Evolutionary conservation across 805 yeast genomes (phyloP), one percentile per base, ranked within the genome.

Genomic region (Ogataea pilisensis): DNA sequence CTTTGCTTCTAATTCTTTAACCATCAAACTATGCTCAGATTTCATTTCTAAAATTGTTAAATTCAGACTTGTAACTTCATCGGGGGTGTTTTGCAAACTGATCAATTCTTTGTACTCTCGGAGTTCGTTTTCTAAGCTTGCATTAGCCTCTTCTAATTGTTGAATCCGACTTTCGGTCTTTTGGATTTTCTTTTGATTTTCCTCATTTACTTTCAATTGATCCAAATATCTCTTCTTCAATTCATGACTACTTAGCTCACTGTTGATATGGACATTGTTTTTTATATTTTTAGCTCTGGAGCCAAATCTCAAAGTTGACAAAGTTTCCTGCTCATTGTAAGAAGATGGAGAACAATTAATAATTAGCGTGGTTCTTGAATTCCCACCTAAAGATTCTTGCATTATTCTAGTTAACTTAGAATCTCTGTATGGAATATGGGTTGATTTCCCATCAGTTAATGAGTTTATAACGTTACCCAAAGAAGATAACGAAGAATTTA

Each of bases 381-480:
- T 86, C 1, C 95, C 95, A 5, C 95, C 93, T 18, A 87, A 63
- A 0, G 91, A 79, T 49, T 84, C 89, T 55, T 84, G 90, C 26
- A 87, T 61, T 12, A 88, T 78, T 45, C 91, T 69, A 0, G 95
- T 85, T 38, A 87, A 69, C 50, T 83, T 83, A 2, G 95, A 83
- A 51, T 85, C 91, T 42, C 90, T 68, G 49, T 84, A 86, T 0
- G 93, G 89, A 8, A 82, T 65, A 52, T 84, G 87, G 3, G 75
- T 68, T 2, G 80, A 68, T 46, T 72, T 75, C 1, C 80, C 76
- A 49, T 84, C 90, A 0, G 95, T 82, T 35, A 90, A 72, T 0
- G 88, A 76, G 51, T 85, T 78, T 31, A 89, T 86, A 13, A 88
- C 95, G 58, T 81, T 79, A 3, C 95, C 95, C 41, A 89, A 67